phyloP scores from a whole-genome alignment of 768 basidiomycete genomes.

The Macrolepiota fuliginosa region DNA sequence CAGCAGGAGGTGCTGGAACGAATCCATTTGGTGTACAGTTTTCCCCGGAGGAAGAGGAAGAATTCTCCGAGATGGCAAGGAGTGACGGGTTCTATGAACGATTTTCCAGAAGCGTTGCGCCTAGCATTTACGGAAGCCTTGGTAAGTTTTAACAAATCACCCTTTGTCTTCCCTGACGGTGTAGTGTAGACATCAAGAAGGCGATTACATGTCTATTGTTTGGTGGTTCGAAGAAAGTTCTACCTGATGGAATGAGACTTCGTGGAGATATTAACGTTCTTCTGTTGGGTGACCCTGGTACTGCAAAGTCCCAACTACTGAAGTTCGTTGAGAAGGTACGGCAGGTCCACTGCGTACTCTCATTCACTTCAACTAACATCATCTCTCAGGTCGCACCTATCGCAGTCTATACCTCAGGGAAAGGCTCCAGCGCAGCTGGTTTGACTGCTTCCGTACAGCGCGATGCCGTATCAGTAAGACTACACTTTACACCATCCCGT shows the following conservation, averaged over 20 bases:
- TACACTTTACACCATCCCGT: neutral
- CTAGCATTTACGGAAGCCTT: conserved; percentile 93
- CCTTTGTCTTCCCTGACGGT: conserved; percentile 8
- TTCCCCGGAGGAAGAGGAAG: conserved; percentile 95
- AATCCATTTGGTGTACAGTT: conserved; percentile 90
- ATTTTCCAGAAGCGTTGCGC: conserved; percentile 92
- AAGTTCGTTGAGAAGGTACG: conserved; percentile 96
- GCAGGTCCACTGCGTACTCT: neutral
- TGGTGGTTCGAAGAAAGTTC: conserved; percentile 94
- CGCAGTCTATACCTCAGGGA: conserved; percentile 97
- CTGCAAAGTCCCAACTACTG: conserved; percentile 95
- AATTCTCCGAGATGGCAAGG: conserved; percentile 88
- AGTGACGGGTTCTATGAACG: conserved; percentile 89
- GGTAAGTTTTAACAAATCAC: conserved; percentile 44
- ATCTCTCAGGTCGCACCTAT: conserved; percentile 83
- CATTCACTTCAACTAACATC: conserved; percentile 2
- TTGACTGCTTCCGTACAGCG: conserved; percentile 96
- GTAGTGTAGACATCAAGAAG: conserved; percentile 89
- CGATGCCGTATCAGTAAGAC: conserved; percentile 79
- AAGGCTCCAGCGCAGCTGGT: conserved; percentile 98
- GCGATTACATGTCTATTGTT: conserved; percentile 95
- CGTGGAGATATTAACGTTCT: conserved; percentile 98
- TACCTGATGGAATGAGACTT: conserved; percentile 96
- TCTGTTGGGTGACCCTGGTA: conserved; percentile 95
- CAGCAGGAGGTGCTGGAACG: conserved; percentile 66